Evolutionary conservation across 2,329 filamentous ascomycete species (phyloP), one percentile per base, ranked within the genome.

Genomic region (Penicillium sp.): DNA sequence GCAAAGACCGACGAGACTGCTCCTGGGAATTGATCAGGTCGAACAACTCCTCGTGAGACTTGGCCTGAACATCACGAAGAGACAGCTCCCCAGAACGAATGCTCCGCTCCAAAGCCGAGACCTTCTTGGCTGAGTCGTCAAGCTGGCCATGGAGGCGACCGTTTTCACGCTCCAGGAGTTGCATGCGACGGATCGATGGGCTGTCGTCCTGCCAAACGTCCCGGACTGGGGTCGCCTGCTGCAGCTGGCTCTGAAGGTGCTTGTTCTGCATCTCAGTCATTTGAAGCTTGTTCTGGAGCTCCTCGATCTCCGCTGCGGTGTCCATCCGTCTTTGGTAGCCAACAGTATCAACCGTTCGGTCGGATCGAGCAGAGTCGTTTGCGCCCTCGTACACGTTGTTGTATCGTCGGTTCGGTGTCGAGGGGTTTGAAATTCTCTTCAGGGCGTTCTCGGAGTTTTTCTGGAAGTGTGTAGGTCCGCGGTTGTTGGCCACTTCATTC

Each of bases 211-310:
- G 81, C 75, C 83, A 87, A 38, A 80, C 77, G 60, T 91, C 89
- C 26, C 85, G 85, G 6, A 79, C 80, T 3, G 89, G 87, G 0
- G 87, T 88, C 10, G 81, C 81, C 51, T 91, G 87, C 42, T 94
- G 91, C 45, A 97, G 81, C 74, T 97, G 93, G 73, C 88, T 93
- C 74, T 97, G 91, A 6, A 98, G 86, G 72, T 98, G 93, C 37
- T 91, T 89, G 78, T 97, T 97, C 70, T 96, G 91, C 92, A 98
- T 97, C 77, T 97, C 91, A 4, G 91, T 89, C 75, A 98, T 87
- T 73, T 98, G 94, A 56, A 98, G 85, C 75, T 97, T 92, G 75
- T 96, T 97, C 75, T 97, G 94, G 28, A 97, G 84, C 76, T 96
- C 89, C 75, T 98, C 94, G 13, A 97, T 84, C 72, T 98, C 93